Percentiles rank a stretch among this genome's conserved stretches.
Evolutionary conservation across 1,284 basidiomycete genomes (phyloP).

Genomic region (Irpex rosettiformis): DNA sequence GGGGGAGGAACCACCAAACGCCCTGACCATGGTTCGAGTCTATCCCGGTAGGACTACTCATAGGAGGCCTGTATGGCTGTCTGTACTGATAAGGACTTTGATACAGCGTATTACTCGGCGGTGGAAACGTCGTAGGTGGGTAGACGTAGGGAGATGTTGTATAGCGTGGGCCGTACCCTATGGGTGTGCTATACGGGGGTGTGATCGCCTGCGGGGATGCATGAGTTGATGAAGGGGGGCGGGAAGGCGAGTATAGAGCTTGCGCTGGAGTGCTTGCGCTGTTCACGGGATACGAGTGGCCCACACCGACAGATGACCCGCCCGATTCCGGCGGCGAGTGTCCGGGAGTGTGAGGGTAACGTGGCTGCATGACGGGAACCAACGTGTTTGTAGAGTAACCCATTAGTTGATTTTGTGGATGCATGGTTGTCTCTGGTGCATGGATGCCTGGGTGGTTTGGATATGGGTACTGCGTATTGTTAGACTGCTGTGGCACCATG

Average conservation of each 20-base stretch:
- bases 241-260: conserved; percentile 12
- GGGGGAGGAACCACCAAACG: conserved; percentile 56
- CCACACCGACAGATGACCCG: conserved; percentile 18
- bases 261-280: conserved; percentile 16
- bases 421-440: conserved; percentile 29
- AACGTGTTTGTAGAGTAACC: conserved; percentile 26
- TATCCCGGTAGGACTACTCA: conserved; percentile 26
- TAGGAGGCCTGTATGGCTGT: conserved; percentile 15
- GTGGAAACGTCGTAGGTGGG: conserved; percentile 39
- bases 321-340: conserved; percentile 31
- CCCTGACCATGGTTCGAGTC: conserved; percentile 28
- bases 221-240: conserved; percentile 5
- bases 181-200: conserved; percentile 14
- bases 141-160: conserved; percentile 38
- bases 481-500: conserved; percentile 31
- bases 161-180: conserved; percentile 38
- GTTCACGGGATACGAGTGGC: conserved; percentile 23
- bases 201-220: conserved; percentile 18
- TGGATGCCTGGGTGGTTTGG: conserved; percentile 31
- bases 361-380: conserved; percentile 27
- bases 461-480: conserved; percentile 36
- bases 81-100: conserved; percentile 30
- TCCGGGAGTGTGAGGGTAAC: conserved; percentile 24
- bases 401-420: conserved; percentile 27
- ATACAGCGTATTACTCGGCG: conserved; percentile 31